Base-by-base conservation (phyloP, 2,329 filamentous ascomycete species). In the Xylariomycetidae sp. region DNA sequence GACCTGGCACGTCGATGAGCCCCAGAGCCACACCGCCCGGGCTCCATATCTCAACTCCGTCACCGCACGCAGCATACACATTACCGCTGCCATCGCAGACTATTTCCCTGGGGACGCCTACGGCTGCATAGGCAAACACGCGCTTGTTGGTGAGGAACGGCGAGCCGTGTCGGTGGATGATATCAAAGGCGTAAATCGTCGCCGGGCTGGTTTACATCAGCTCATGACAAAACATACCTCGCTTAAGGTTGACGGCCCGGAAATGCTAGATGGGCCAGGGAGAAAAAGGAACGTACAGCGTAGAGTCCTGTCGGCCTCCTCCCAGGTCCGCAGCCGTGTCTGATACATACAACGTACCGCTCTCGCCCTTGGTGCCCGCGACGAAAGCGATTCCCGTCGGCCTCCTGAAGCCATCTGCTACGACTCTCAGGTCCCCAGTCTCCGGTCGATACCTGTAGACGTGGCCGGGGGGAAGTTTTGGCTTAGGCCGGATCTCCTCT, bases 21-120 rank as follows among this genome's bases (percentile, higher is more conserved):
- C 69, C 70, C 19, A 72, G 57, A 1, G 69, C 53, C 15, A 54
- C 54, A 4, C 69, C 69, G 4, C 56, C 62, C 2, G 59, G 39
- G 28, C 56, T 67, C 61, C 64, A 74, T 3, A 74, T 58, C 39
- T 71, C 66, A n/a, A 74, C 53, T 9, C 70, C 70, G 36, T 69
- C 69, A 3, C 58, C 62, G 36, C 66, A 69, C 0, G 64, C 67
- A 25, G 62, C 57, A 42, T 67, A 73, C 2, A 74, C 61, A 38
- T 70, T 69, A 2, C 67, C 69, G 5, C 46, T 33, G 2, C 36
- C 27, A 40, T 70, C 67, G 33, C 63, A 68, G 25, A 55, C 52
- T 27, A 72, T 58, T 17, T 55, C 60, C 38, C 46, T 58, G 0
- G 74, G 70, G 5, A 67, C 58, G 0, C 70, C 70, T 1, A 54